These are phyloP conservation scores for Cornus kousa DNA, from an alignment of 148 eudicot genomes.

Conservation along the genomic window DNA sequence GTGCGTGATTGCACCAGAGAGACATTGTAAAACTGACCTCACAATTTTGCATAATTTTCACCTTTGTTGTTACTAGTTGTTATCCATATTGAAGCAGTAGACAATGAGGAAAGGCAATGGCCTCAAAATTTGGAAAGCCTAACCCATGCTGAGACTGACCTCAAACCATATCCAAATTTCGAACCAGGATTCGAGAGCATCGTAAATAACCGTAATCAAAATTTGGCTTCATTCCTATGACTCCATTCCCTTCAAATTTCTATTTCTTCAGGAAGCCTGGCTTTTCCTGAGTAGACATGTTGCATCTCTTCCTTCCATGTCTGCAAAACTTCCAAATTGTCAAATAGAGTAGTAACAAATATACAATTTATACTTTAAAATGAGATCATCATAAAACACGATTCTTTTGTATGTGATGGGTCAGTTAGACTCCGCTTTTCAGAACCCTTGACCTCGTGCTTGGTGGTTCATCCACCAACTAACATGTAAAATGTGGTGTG, in stretches of 20 bases:
- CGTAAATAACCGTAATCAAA: not conserved
- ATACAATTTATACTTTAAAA: not conserved
- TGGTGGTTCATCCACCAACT: not conserved
- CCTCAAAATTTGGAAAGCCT: not conserved
- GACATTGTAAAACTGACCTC: not conserved
- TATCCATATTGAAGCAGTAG: too few species aligned
- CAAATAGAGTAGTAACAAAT: not conserved
- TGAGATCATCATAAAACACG: not conserved
- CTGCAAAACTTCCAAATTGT: constrained; percentile 33
- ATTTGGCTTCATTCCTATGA: constrained; percentile 1
- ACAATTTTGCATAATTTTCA: too few species aligned
- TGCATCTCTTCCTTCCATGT: constrained; percentile 85
- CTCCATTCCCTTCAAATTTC: constrained; percentile 24
- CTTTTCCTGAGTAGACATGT: constrained; percentile 54
- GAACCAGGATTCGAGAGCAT: not conserved
- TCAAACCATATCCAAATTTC: not conserved
- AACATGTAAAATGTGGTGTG: not conserved
- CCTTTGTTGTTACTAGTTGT: too few species aligned
- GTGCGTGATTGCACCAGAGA: not conserved
- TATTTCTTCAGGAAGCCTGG: constrained; percentile 55
- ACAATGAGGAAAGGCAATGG: not conserved
- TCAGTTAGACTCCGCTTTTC: not conserved
- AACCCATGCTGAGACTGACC: not conserved
- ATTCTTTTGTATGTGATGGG: not conserved
- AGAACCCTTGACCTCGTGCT: not conserved